Base-by-base conservation (phyloP, 345 rosid genomes). In the Gynandropsis gynandra region DNA sequence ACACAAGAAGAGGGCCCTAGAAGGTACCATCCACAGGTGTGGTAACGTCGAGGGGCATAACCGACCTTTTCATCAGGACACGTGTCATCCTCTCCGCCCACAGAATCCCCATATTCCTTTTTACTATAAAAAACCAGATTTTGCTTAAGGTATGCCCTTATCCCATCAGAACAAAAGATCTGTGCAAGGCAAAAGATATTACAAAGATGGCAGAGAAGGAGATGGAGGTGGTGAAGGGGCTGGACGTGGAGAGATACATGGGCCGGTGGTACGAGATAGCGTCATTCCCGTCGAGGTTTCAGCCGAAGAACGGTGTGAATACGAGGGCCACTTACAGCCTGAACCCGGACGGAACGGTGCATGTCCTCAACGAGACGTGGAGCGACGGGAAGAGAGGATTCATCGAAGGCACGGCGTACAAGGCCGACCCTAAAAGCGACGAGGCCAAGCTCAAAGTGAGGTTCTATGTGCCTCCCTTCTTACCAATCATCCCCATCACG, bases 221-320 rank as follows among this genome's bases (percentile, higher is more conserved):
- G 59, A 90, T 92, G 89, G 70, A 80, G 51, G 95, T 84, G 63
- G 95, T 84, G 63, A 82, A 56, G 50, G 76, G 73, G 1, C 55
- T 92, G 4, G 93, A 92, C 63, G 1, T 87, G 54, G 42, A 67
- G 54, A 71, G 84, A 21, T 90, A 84, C 77, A 84, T 80, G 95
- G 98, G 96, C 2, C 75, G 95, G 38, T 87, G 96, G 96, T 80
- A 90, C 68, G 98, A 90, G 69, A 82, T 90, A 35, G 96, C 96
- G 5, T 80, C 87, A 13, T 82, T 84, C 61, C 98, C 92, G 0
- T 84, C 98, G 1, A 8, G 15, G n/a, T 80, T 80, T 59, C 98
- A 90, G 55, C 98, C 98, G 5, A 77, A 54, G 60, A 56, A 76
- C 65, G 92, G 98, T 4, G 75, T 0, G 51, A 71, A 87, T 75